A percentile compares a stretch with the other conserved stretches of the same genome.
phyloP scores from a whole-genome alignment of 192 early-diverging fungal species.

The Coemansia sp. region DNA sequence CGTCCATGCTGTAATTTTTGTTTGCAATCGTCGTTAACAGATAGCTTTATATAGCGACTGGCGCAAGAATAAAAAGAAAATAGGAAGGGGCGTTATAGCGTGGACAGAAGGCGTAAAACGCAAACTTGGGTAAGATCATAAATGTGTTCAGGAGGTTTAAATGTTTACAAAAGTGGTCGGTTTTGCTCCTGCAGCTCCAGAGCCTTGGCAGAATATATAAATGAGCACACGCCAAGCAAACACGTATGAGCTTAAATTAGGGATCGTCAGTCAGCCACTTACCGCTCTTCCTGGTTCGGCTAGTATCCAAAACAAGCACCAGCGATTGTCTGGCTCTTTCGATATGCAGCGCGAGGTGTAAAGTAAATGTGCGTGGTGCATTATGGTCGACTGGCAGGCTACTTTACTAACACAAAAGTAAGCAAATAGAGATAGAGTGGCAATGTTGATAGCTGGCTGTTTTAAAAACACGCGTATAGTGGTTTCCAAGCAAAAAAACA shows the following conservation, averaged over 20 bases:
- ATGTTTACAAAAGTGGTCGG: background rate
- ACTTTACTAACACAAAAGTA: background rate
- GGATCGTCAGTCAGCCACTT: background rate
- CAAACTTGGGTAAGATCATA: background rate
- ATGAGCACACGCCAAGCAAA: background rate
- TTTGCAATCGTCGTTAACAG: background rate
- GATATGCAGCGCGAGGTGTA: conserved; percentile 1
- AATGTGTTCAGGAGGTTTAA: background rate
- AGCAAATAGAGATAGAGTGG: conserved; percentile 2
- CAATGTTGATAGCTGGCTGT: background rate
- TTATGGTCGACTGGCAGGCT: background rate
- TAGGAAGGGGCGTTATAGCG: background rate
- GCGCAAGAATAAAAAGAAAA: background rate
- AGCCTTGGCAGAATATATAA: background rate
- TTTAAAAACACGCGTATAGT: background rate
- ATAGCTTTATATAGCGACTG: background rate
- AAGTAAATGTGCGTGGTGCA: background rate
- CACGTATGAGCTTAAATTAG: background rate
- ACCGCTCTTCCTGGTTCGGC: background rate
- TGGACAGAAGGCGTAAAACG: background rate
- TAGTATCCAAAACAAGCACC: conserved; percentile 1
- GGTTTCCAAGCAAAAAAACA: background rate
- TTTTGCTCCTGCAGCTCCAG: background rate
- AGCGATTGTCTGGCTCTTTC: background rate
- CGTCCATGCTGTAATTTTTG: background rate